A percentile compares a stretch with the other conserved stretches of the same genome.
phyloP scores from a whole-genome alignment of 768 basidiomycete genomes.

The Amanita rimosa region DNA sequence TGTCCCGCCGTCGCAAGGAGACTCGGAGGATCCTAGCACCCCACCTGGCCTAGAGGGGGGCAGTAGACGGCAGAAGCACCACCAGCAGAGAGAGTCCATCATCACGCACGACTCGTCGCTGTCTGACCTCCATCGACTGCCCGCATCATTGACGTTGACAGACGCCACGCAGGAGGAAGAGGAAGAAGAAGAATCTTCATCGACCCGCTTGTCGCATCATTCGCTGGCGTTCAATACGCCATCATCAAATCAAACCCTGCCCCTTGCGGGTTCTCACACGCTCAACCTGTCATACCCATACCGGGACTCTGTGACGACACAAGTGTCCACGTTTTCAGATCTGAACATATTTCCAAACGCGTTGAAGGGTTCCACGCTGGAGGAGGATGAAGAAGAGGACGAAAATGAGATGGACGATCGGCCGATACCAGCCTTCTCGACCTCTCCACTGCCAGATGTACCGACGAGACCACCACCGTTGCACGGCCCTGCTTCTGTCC shows the following conservation, averaged over 20 bases:
- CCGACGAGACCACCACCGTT: background rate
- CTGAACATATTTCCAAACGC: background rate
- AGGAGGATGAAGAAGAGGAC: background rate
- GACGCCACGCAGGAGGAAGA: background rate
- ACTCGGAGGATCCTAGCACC: background rate
- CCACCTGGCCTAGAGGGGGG: background rate
- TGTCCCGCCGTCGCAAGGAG: background rate
- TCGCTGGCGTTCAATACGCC: background rate
- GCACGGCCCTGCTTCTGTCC: background rate
- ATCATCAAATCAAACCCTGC: background rate
- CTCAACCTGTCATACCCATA: too few relatives aligned
- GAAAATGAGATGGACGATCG: too few relatives aligned
- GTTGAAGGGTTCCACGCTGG: background rate
- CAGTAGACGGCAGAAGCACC: too few relatives aligned
- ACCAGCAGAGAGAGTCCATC: background rate
- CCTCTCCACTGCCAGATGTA: background rate
- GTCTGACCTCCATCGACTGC: conserved; percentile 5
- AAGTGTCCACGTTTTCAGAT: background rate
- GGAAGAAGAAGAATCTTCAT: background rate
- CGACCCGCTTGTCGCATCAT: background rate
- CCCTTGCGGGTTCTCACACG: background rate
- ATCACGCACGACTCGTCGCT: background rate
- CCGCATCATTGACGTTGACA: background rate
- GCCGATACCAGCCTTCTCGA: too few relatives aligned
- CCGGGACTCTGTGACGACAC: background rate